Evolutionary conservation across 2,329 filamentous ascomycete species (phyloP).

Genomic region (Dryadomyces quercivorus): DNA sequence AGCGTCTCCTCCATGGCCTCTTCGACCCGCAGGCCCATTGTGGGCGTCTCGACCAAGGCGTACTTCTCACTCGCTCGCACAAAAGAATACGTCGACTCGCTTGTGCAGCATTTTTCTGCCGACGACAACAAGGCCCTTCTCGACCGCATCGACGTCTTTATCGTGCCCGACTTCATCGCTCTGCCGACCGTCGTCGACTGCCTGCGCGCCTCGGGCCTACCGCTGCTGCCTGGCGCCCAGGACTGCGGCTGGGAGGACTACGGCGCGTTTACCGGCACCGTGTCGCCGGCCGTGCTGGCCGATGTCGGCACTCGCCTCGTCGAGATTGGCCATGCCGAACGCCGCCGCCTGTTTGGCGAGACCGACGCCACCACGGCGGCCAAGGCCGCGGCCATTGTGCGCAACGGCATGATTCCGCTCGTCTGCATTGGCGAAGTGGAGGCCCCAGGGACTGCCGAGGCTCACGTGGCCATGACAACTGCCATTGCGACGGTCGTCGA

Average conservation of each 20-base stretch:
- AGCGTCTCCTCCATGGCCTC: background rate
- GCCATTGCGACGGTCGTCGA: slow-evolving; percentile 54
- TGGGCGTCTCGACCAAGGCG: slow-evolving; percentile 68
- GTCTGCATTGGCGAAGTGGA: slow-evolving; percentile 69
- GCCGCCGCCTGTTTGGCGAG: slow-evolving; percentile 60
- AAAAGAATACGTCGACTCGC: slow-evolving; percentile 36
- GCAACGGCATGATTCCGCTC: slow-evolving; percentile 62
- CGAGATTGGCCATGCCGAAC: slow-evolving; percentile 72
- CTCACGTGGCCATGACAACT: background rate
- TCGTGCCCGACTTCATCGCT: slow-evolving; percentile 68
- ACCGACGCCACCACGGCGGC: slow-evolving; percentile 54
- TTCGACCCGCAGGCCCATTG: slow-evolving; percentile 38
- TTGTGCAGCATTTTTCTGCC: slow-evolving; percentile 31
- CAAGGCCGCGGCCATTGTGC: slow-evolving; percentile 57
- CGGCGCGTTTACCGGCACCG: slow-evolving; percentile 68
- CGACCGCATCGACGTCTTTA: slow-evolving; percentile 52
- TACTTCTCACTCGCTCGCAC: slow-evolving; percentile 63
- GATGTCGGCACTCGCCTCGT: slow-evolving; percentile 61
- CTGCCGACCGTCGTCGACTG: slow-evolving; percentile 40
- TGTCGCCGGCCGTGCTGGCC: slow-evolving; percentile 55
- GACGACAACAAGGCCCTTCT: slow-evolving; percentile 20
- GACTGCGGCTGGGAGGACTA: slow-evolving; percentile 58
- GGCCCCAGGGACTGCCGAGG: slow-evolving; percentile 17
- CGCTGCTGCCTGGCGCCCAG: slow-evolving; percentile 60
- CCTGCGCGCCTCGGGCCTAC: slow-evolving; percentile 27